Conservation (phyloP, 2,329 filamentous ascomycete genomes). For the Colletotrichum musae region DNA sequence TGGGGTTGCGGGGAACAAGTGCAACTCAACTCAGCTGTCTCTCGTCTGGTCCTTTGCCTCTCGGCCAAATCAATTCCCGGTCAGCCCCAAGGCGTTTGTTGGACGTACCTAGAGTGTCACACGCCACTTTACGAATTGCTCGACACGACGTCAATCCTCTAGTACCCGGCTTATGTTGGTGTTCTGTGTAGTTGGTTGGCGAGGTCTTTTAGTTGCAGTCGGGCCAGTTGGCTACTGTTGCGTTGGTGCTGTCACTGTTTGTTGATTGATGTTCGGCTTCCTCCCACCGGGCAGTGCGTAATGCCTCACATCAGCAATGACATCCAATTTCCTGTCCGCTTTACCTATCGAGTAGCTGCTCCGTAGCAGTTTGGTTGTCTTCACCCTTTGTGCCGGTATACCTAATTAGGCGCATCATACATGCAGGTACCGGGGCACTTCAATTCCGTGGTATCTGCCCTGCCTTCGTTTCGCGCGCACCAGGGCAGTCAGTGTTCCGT, state of each 20-base stretch:
- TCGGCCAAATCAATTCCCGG: background rate
- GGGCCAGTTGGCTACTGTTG: constrained; percentile 17
- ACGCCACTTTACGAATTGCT: background rate
- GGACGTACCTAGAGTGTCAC: background rate
- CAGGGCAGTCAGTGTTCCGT: too few relatives aligned
- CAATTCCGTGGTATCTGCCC: too few relatives aligned
- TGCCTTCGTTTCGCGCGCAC: too few relatives aligned
- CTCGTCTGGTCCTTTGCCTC: background rate
- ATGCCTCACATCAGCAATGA: too few relatives aligned
- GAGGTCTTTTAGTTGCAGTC: background rate
- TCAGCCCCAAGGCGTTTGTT: constrained; percentile 5
- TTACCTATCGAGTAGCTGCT: too few relatives aligned
- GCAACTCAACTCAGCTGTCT: background rate
- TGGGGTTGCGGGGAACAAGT: background rate
- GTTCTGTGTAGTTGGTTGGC: constrained; percentile 6
- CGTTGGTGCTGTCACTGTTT: background rate
- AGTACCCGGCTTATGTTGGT: background rate
- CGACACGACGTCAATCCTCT: background rate
- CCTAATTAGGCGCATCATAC: too few relatives aligned
- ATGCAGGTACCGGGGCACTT: too few relatives aligned
- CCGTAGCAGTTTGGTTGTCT: too few relatives aligned
- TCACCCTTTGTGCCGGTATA: too few relatives aligned
- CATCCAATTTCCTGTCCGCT: too few relatives aligned
- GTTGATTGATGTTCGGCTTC: too few relatives aligned
- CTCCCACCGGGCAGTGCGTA: too few relatives aligned